These are phyloP conservation scores for Penium margaritaceum DNA, from an alignment of 139 green algal species.

Conservation along the genomic window DNA sequence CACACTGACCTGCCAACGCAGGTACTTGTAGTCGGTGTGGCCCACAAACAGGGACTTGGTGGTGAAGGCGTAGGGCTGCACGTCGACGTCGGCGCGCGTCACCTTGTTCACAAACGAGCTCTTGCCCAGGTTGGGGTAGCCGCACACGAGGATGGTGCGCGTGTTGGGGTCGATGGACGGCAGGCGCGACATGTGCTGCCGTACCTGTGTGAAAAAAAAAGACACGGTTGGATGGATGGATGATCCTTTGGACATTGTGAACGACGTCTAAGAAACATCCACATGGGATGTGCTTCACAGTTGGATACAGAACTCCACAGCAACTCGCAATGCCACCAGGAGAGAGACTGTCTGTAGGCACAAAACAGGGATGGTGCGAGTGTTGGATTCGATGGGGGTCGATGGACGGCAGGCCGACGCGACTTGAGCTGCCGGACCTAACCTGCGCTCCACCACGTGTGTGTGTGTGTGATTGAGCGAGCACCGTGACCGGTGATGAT, in stretches of 20 bases:
- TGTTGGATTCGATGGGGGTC: conserved; percentile 98
- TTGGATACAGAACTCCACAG: too few relatives aligned
- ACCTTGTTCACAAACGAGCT: conserved; percentile 93
- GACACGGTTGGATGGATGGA: too few relatives aligned
- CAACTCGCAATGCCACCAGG: too few relatives aligned
- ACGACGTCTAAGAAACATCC: too few relatives aligned
- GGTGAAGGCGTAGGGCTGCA: conserved; percentile 95
- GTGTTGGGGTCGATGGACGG: conserved; percentile 96
- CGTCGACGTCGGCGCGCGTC: conserved; percentile 93
- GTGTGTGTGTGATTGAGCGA: too few relatives aligned
- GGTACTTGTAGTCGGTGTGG: conserved; percentile 97
- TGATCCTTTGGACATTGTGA: too few relatives aligned
- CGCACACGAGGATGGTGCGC: conserved; percentile 88
- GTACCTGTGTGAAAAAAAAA: conserved; percentile 63
- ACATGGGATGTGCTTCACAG: too few relatives aligned
- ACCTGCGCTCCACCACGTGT: too few relatives aligned
- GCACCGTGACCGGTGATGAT: too few relatives aligned
- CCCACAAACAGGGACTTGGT: conserved; percentile 94
- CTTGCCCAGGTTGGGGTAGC: conserved; percentile 99
- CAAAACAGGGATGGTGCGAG: conserved; percentile 88
- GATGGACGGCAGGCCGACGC: conserved; percentile 79
- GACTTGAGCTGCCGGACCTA: conserved; percentile 97
- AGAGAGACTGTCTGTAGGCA: too few relatives aligned
- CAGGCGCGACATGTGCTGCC: conserved; percentile 95
- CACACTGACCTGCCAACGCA: conserved; percentile 78